Base-by-base conservation (phyloP, 2,329 filamentous ascomycete genomes). In the Colletotrichum lupini region DNA sequence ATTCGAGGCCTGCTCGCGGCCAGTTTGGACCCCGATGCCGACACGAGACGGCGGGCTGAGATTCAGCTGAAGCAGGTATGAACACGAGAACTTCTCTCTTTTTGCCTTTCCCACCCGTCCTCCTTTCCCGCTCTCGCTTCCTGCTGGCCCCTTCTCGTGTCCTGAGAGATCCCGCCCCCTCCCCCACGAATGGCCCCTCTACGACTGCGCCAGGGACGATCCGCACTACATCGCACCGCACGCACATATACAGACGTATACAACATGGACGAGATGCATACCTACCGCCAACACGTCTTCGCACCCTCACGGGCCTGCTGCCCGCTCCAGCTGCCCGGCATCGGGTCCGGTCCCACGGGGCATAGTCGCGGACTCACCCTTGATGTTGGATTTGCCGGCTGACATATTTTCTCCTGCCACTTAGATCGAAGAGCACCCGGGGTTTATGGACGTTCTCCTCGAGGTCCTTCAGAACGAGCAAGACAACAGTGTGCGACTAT, bases 381-480 rank as follows among this genome's bases (percentile, higher is more conserved):
- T 69, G 71, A 77, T 78, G 73, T 78, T 76, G 73, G 74, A 68
- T 62, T 37, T 42, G 46, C 56, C 46, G 28, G 68, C 68, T 72
- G 60, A 61, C 68, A 60, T 73, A 60, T 62, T 73, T 46, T 62
- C 69, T 59, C 32, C 37, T 32, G 53, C 6, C n/a, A 69, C 74
- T 52, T 81, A 98, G 95, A 95, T 97, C 82, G 96, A 98, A 87
- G 92, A 94, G 78, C 92, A 95, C 83, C 88, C 93, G 74, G 95
- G 95, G 77, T 98, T 99, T 84, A 93, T 94, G 81, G 94, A 97
- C 83, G 94, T 94, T 78, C 91, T 98, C 75, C 88, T 98, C 79
- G 94, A 97, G 82, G 95, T 99, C 80, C 88, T 98, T 78, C 93
- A 97, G 85, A 90, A 90, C 75, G 97, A 99, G 85, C 93, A 95